Conservation (phyloP, 768 basidiomycete species). For the Lactarius deliciosus region DNA sequence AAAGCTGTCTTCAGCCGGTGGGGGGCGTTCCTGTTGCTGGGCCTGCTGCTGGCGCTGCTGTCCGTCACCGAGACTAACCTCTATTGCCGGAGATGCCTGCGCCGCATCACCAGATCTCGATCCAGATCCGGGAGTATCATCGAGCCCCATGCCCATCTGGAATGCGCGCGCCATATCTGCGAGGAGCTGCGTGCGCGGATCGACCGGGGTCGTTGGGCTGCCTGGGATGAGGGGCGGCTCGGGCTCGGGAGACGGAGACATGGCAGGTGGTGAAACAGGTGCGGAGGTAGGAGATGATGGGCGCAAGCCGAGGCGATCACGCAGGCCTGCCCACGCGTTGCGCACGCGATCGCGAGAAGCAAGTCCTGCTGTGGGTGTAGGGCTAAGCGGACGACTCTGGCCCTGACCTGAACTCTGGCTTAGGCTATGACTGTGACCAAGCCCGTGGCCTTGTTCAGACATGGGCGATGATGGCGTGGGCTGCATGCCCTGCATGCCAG, state of each 20-base stretch:
- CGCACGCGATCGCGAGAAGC: conserved; percentile 48
- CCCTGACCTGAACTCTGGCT: not conserved
- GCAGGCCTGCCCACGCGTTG: conserved; percentile 64
- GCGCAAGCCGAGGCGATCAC: conserved; percentile 61
- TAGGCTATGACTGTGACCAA: conserved; percentile 3
- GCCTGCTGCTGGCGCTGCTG: conserved; percentile 12
- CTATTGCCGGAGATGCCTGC: conserved; percentile 5
- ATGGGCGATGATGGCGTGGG: conserved; percentile 4
- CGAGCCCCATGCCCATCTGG: conserved; percentile 57
- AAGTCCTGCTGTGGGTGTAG: conserved; percentile 44
- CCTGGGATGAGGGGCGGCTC: conserved; percentile 9
- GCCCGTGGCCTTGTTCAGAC: not conserved
- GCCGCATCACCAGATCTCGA: not conserved
- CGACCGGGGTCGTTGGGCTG: conserved; percentile 31
- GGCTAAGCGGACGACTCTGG: conserved; percentile 39
- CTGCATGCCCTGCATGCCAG: conserved; percentile 29
- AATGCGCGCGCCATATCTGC: conserved; percentile 82
- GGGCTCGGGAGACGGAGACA: conserved; percentile 12
- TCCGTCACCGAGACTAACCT: conserved; percentile 15
- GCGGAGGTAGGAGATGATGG: conserved; percentile 6
- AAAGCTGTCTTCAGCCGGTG: conserved; percentile 65
- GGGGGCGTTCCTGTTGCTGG: conserved; percentile 25
- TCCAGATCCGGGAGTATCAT: conserved; percentile 12
- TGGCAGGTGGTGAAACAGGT: not conserved
- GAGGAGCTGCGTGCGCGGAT: conserved; percentile 65